Base-by-base conservation (phyloP, 2,329 filamentous ascomycete genomes). In the Monilinia polystroma region DNA sequence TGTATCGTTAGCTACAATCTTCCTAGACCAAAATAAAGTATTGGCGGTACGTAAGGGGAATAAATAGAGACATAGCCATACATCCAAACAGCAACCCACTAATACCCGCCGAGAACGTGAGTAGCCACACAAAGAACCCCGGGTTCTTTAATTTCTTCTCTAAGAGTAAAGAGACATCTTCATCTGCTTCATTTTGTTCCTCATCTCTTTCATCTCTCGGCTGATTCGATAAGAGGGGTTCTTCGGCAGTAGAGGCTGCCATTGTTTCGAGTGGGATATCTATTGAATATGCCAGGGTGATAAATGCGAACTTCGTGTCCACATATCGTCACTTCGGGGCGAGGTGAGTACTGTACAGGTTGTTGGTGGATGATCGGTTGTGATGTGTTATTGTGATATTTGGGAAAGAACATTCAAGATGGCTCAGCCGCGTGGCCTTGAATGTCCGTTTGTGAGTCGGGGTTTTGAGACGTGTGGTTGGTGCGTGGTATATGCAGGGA, bases 21-120 rank as follows among this genome's bases (percentile, higher is more conserved):
- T 26, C 26, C 18, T 47, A 12, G 32, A 5, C 14, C 38, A 18
- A 59, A 16, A 6, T 11, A 29, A 29, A 47, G 3, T n/a, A 16
- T n/a, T 20, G 4, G 45, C 3, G 14, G 18, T 2, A 45, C 1
- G 1, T 16, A 4, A 18, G 10, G 18, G 2, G 2, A 38, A 18
- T 12, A 1, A 32, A n/a, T 47, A 16, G 26, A 26, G 43, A 53
- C 4, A 11, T 2, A 18, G 7, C 12, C 64, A 23, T 76, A 87
- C 87, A 90, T 73, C 88, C 88, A 78, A 90, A 90, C 0, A 90
- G 74, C 0, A 90, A 79, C 8, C 88, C 88, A 71, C 86, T 88
- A 64, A 90, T 87, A 6, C 87, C 86, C 14, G 88, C 88, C 14
- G 86, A 85, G 60, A 88, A 78, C 4, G 87, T 88, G 69, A 90